These are phyloP conservation scores for Camellia japonica DNA, from an alignment of 148 eudicot genomes.

Conservation along the genomic window DNA sequence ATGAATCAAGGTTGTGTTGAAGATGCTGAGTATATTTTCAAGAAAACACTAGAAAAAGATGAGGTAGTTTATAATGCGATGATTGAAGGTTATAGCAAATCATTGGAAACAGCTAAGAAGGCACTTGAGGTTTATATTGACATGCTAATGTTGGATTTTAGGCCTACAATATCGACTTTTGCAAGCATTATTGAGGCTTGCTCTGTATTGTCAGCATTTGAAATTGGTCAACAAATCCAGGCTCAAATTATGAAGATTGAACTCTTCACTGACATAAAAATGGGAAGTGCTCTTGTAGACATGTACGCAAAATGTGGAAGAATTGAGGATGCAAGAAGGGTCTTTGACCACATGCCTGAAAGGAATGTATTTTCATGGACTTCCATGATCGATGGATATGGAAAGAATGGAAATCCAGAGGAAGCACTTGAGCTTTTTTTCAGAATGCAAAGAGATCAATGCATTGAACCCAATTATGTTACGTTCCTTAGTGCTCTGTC, in stretches of 20 bases:
- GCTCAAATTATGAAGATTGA: conserved; percentile 52
- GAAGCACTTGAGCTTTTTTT: conserved; percentile 64
- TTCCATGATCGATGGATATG: conserved; percentile 93
- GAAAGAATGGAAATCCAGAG: conserved; percentile 71
- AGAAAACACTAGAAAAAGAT: conserved; percentile 56
- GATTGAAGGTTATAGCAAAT: conserved; percentile 94
- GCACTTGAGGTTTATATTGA: conserved; percentile 57
- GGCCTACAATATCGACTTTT: conserved; percentile 76
- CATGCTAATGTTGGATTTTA: conserved; percentile 57
- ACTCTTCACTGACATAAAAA: conserved; percentile 48
- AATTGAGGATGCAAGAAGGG: conserved; percentile 57
- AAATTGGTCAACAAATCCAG: conserved; percentile 78
- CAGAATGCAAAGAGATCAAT: conserved; percentile 40
- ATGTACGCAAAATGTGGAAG: conserved; percentile 88
- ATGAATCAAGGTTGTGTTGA: conserved; percentile 48
- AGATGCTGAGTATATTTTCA: conserved; percentile 69
- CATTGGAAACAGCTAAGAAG: conserved; percentile 57
- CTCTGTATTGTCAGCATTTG: conserved; percentile 51
- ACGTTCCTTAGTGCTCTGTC: conserved; percentile 79
- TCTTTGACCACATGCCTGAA: conserved; percentile 68
- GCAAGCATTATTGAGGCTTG: conserved; percentile 90
- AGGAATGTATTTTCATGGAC: conserved; percentile 90
- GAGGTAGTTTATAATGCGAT: conserved; percentile 89
- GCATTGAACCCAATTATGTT: conserved; percentile 55
- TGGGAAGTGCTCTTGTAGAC: conserved; percentile 88